Evolutionary conservation across 2,329 filamentous ascomycete species (phyloP).

Genomic region (Hypoxylon rubiginosum): DNA sequence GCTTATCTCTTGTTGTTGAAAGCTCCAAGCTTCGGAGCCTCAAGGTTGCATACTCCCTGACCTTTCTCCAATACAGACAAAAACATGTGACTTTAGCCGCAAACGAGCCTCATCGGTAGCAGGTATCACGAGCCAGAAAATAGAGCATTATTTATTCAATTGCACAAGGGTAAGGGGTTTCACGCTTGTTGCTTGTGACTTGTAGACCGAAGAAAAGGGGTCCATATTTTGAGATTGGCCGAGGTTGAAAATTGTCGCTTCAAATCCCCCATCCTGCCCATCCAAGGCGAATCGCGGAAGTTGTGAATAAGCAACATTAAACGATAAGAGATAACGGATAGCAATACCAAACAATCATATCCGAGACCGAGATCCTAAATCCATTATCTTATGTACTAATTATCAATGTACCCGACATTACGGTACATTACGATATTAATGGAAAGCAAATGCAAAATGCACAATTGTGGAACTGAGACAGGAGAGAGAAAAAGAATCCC

Average conservation of each 20-base stretch:
- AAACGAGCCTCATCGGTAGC: background rate
- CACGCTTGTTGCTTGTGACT: too few species aligned
- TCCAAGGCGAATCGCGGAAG: background rate
- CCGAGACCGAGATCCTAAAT: too few species aligned
- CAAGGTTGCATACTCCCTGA: background rate
- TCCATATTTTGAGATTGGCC: slow-evolving; percentile 38
- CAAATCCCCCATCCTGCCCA: too few species aligned
- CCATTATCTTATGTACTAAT: background rate
- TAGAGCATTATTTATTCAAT: background rate
- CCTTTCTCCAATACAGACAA: slow-evolving; percentile 4
- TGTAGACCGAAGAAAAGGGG: background rate
- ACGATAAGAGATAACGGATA: background rate
- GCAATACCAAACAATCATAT: background rate
- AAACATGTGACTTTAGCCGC: slow-evolving; percentile 14
- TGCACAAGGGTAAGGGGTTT: background rate
- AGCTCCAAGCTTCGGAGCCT: background rate
- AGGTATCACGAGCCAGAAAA: slow-evolving; percentile 3
- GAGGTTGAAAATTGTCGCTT: slow-evolving; percentile 23
- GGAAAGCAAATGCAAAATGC: background rate
- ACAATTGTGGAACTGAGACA: background rate
- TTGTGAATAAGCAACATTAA: background rate
- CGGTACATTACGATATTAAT: background rate
- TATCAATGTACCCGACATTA: background rate
- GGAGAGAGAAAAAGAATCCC: slow-evolving; percentile 13
- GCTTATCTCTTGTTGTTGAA: background rate